Evolutionary conservation across 441 rosid genomes (phyloP), one percentile per base, ranked within the genome.

Genomic region (Mallotus japonicus): DNA sequence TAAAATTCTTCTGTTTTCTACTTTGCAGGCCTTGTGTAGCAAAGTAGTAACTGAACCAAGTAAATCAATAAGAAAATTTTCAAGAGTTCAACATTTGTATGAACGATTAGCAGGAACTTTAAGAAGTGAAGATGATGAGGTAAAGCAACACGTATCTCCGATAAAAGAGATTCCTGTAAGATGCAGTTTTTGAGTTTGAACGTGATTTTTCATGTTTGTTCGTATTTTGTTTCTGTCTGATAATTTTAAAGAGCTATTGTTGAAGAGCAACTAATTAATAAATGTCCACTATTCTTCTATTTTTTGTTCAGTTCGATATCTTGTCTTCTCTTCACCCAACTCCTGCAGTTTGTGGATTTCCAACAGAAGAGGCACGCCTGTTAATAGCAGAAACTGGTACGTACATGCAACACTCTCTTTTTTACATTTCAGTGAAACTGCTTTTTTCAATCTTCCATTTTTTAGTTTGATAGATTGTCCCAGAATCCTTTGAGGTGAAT

Each of bases 271-370:
- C 15, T 15, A 37, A 19, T 28, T 16, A 14, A 72, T 22, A 53
- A 57, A 5, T 10, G 54, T 51, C 62, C 15, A 34, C 11, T 5
- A 60, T 58, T 70, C 32, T 65, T n/a, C 32, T 44, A 53, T 54
- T 67, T 49, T 10, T 69, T 71, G 71, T 74, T 67, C 87, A 94
- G 99, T 94, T 84, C 79, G 84, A 88, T 17, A 75, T 94, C 40
- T 71, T 94, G 85, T 90, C 92, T 78, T 87, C 89, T 76, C 94
- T 94, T 54, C 99, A 92, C 80, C 99, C 97, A 74, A 92, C 89
- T 78, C 97, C 99, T 79, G 97, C 99, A 80, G 97, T 94, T 61
- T 94, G 97, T 82, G 99, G 99, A 57, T 92, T 85, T 79, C 97
- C 99, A 65, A 84, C 92, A 40, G 97, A 92, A 85, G 91, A 90